Conservation (phyloP, 2,329 filamentous ascomycete species). For the Xylaria arbuscula region DNA sequence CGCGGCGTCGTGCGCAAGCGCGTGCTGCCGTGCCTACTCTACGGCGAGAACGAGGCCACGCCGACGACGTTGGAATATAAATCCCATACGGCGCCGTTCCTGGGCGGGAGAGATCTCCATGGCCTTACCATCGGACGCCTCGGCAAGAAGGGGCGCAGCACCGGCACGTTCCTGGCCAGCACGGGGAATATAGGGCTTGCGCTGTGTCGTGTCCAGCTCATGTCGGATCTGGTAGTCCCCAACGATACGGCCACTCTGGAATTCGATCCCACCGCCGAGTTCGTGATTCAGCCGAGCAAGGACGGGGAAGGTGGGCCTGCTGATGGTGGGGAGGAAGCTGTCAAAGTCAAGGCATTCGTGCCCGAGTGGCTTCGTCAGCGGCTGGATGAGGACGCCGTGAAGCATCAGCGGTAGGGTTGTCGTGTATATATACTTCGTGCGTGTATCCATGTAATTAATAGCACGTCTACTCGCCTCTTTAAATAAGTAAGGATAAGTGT, state of each 20-base stretch:
- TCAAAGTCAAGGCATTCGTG: conserved; percentile 82
- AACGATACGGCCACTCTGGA: conserved; percentile 72
- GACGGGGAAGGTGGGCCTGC: conserved; percentile 52
- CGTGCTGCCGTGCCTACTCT: conserved; percentile 82
- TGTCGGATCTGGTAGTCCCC: conserved; percentile 82
- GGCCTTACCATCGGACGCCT: conserved; percentile 62
- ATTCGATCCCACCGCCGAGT: conserved; percentile 71
- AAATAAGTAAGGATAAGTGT: background rate
- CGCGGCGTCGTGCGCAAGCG: conserved; percentile 93
- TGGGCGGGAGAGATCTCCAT: conserved; percentile 29
- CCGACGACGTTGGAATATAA: conserved; percentile 61
- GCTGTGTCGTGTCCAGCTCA: conserved; percentile 86
- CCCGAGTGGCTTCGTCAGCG: conserved; percentile 75
- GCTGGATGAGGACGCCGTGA: conserved; percentile 47
- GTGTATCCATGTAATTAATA: background rate
- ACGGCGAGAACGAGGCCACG: conserved; percentile 59
- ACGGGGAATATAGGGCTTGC: conserved; percentile 89
- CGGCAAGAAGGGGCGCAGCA: conserved; percentile 72
- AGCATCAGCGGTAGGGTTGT: conserved; percentile 11
- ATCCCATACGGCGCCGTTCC: conserved; percentile 30
- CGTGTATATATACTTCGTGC: conserved; percentile 6
- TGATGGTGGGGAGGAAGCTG: conserved; percentile 49
- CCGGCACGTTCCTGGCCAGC: conserved; percentile 82
- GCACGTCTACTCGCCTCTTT: background rate
- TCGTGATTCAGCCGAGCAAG: conserved; percentile 62